A percentile compares a stretch with the other conserved stretches of the same genome.
phyloP scores from a whole-genome alignment of 164 flowering plant species.

The Saururus chinensis region DNA sequence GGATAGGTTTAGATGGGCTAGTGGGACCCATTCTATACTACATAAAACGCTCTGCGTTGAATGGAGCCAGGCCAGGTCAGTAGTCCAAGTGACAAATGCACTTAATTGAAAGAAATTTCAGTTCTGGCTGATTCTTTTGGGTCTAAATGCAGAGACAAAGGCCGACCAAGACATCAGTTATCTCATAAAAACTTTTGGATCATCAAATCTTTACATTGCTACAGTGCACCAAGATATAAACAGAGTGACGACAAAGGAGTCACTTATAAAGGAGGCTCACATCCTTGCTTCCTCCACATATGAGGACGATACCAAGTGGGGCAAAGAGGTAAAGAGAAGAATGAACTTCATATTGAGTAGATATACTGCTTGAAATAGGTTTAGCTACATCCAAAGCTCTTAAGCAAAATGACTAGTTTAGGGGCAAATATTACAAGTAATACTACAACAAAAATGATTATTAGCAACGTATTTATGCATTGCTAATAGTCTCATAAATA shows the following conservation, averaged over 20 bases:
- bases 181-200: conserved; percentile 3
- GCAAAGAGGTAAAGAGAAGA: background rate
- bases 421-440: too few relatives aligned
- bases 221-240: background rate
- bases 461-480: too few relatives aligned
- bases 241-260: background rate
- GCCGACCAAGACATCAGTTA: background rate
- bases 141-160: background rate
- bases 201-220: conserved; percentile 1
- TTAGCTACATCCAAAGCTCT: too few relatives aligned
- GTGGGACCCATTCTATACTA: conserved; percentile 20
- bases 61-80: conserved; percentile 6
- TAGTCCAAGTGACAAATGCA: too few relatives aligned
- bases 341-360: too few relatives aligned
- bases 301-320: conserved; percentile 6
- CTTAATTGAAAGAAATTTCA: too few relatives aligned
- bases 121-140: too few relatives aligned
- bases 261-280: background rate
- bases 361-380: too few relatives aligned
- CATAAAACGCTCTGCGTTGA: conserved; percentile 23
- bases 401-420: too few relatives aligned
- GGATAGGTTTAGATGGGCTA: conserved; percentile 24
- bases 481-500: too few relatives aligned
- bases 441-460: too few relatives aligned
- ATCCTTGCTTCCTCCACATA: conserved; percentile 2